Evolutionary conservation across 192 early-diverging fungal species (phyloP), one percentile per base, ranked within the genome.

Genomic region (Coemansia aciculifera): DNA sequence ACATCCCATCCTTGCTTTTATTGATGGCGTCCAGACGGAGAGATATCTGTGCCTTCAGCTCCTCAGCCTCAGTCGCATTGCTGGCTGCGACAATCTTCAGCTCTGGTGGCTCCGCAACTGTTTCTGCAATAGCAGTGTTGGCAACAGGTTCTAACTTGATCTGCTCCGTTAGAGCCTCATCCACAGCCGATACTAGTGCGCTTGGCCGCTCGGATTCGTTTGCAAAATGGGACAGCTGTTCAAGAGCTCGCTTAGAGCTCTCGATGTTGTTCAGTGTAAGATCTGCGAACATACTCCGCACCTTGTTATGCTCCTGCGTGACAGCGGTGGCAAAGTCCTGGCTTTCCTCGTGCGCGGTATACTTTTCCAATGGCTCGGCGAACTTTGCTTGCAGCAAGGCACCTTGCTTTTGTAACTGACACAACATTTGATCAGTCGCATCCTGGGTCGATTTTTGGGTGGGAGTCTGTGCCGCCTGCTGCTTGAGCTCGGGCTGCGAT

Each of bases 341-440:
- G 17, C 54, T 36, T 27, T 15, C 54, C 4, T 57, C 7, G 11
- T 32, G 54, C 29, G 8, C 31, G 12, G 27, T 34, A 5, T 34
- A 57, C 29, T 34, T 57, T 32, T 57, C 54, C 29, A n/a, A 34
- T 34, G 54, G 54, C 54, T 57, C 54, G 54, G 54, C 54, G 29
- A 57, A 29, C 31, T n/a, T 57, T 17, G 31, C 31, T 57, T 34
- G 54, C 15, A 57, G 49, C 49, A 51, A 24, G 49, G 49, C 49
- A 27, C 49, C 10, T 3, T 51, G 49, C 49, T 51, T 51, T 24
- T 51, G 49, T 21, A 51, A 23, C 49, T 11, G 49, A 5, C 49
- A 19, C 10, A 51, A 21, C 10, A n/a, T 23, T 23, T 51, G 49
- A 23, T 21, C 11, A 21, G 49, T 23, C 19, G 7, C 49, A 24